Base-by-base conservation (phyloP, 495 filamentous ascomycete species). In the Beverwykella pulmonaria region DNA sequence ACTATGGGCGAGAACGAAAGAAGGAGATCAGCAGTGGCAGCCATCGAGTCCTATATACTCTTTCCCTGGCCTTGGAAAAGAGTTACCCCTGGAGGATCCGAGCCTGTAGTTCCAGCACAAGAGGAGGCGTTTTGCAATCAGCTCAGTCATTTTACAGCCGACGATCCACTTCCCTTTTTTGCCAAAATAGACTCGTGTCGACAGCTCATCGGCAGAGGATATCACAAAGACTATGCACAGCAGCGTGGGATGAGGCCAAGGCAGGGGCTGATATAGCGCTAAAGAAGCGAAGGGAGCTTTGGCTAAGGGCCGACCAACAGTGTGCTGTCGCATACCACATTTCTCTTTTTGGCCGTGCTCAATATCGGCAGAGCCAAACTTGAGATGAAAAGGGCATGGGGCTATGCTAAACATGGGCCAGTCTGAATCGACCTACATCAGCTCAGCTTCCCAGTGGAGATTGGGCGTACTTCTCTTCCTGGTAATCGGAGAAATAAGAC, bases 261-360 rank as follows among this genome's bases (percentile, higher is more conserved):
- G 8, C 39, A 44, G 17, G 39, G 39, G 39, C 17, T 4, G 15
- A 4, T 44, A 3, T 15, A n/a, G 48, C 34, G 22, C 36, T 34
- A 48, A 19, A 15, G 10, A 27, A 39, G 36, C 22, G 27, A 27
- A 27, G 1, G 12, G 9, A 36, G 39, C 12, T 25, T 22, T 44
- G 39, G 39, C 15, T n/a, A 29, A 23, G 25, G 3, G 56, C 22
- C 22, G 20, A 12, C 36, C 2, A 47, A 22, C 14, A 19, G 54
- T 57, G 36, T 15, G 25, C 23, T 47, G 56, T 59, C 56, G 41
- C 56, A 59, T 59, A 36, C 56, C 56, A 9, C 56, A 59, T 59
- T 48, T 29, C 56, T 30, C 9, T 19, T 27, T 59, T 59, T 15
- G 25, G 56, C 17, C 25, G 15, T 14, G 2, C 0, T n/a, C 22